phyloP scores from a whole-genome alignment of 768 basidiomycete species.

The Boletus sensibilis region DNA sequence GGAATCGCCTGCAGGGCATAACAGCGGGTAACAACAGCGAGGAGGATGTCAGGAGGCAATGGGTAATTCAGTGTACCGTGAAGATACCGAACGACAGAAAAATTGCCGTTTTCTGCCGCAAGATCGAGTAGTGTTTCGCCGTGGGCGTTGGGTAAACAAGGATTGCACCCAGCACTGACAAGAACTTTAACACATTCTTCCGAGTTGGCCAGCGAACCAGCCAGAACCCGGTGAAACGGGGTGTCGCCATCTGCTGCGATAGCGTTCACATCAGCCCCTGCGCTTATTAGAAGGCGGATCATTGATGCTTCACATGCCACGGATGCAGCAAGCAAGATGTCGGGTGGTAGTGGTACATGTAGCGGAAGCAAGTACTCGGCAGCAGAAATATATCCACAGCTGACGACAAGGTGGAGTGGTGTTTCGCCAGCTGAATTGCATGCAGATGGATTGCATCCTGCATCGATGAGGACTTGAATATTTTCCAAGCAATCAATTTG shows the following conservation, averaged over 20 bases:
- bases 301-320: background rate
- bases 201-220: background rate
- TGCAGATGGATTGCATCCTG: slow-evolving; percentile 7
- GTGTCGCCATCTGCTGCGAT: background rate
- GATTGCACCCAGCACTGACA: background rate
- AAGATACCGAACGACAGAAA: too few relatives aligned
- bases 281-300: background rate
- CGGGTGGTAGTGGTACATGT: background rate
- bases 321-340: background rate
- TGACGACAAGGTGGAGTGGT: background rate
- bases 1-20: too few relatives aligned
- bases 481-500: background rate
- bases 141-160: background rate
- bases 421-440: background rate
- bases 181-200: background rate
- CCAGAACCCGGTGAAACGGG: background rate
- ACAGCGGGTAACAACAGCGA: too few relatives aligned
- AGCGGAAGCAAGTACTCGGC: background rate
- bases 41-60: too few relatives aligned
- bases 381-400: background rate
- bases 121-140: too few relatives aligned
- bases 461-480: background rate
- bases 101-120: too few relatives aligned
- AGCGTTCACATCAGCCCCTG: background rate
- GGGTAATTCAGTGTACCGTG: too few relatives aligned